Percentiles rank a stretch among this genome's conserved stretches.
Conservation (phyloP, 1,139 yeast species). For the Blastobotrys buckinghamii region DNA sequence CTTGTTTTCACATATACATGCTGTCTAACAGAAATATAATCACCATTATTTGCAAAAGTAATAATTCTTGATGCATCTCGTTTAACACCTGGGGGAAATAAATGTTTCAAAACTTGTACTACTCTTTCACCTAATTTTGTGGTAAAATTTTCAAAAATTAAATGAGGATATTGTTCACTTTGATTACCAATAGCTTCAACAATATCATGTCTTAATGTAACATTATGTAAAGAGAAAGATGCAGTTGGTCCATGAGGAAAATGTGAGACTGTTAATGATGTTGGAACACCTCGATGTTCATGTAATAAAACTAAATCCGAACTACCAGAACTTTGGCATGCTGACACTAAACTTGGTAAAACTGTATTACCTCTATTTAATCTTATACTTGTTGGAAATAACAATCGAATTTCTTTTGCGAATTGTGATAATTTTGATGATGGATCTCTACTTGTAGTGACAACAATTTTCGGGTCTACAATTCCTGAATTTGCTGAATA, state of each 20-base stretch:
- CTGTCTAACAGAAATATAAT: slow-evolving; percentile 88
- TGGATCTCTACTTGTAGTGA: slow-evolving; percentile 92
- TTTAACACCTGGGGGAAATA: slow-evolving; percentile 97
- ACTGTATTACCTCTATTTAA: slow-evolving; percentile 91
- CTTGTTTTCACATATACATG: slow-evolving; percentile 88
- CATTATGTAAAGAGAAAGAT: slow-evolving; percentile 89
- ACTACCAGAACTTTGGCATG: slow-evolving; percentile 70
- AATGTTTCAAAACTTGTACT: slow-evolving; percentile 70
- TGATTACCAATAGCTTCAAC: slow-evolving; percentile 72
- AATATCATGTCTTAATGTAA: slow-evolving; percentile 88
- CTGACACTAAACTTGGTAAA: slow-evolving; percentile 76
- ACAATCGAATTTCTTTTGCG: slow-evolving; percentile 81
- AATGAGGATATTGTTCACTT: slow-evolving; percentile 88
- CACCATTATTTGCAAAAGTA: slow-evolving; percentile 85
- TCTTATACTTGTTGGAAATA: slow-evolving; percentile 86
- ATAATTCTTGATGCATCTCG: slow-evolving; percentile 82
- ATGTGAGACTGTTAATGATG: slow-evolving; percentile 86
- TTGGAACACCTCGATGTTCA: slow-evolving; percentile 98
- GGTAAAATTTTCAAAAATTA: slow-evolving; percentile 87
- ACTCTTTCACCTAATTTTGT: slow-evolving; percentile 80
- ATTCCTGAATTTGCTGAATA: slow-evolving; percentile 83
- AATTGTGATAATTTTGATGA: slow-evolving; percentile 79
- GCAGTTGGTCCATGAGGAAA: slow-evolving; percentile 99
- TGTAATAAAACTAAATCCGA: slow-evolving; percentile 83
- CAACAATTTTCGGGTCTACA: slow-evolving; percentile 85